Percentiles rank a stretch among this genome's conserved stretches.
Conservation (phyloP, 1,139 yeast species). For the Nakaseomyces delphensis region DNA sequence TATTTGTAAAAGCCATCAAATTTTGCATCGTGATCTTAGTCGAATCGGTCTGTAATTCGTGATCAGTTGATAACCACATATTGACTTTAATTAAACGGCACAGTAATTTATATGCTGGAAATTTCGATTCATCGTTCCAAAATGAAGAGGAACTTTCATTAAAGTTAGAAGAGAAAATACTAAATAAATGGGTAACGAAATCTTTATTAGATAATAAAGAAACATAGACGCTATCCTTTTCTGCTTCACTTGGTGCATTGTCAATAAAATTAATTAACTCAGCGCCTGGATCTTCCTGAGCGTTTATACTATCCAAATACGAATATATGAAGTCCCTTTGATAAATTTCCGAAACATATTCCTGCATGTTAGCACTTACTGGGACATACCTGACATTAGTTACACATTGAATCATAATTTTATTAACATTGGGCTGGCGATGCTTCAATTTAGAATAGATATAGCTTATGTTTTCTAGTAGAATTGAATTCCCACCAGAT, state of each 20-base stretch:
- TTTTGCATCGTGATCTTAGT: constrained; percentile 41
- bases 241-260: constrained; percentile 19
- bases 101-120: constrained; percentile 1
- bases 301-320: constrained; percentile 3
- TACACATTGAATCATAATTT: background rate
- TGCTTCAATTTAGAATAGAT: constrained; percentile 3
- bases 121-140: background rate
- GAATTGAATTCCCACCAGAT: background rate
- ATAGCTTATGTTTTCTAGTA: constrained; percentile 2
- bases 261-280: constrained; percentile 17
- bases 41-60: constrained; percentile 42
- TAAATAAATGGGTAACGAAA: constrained; percentile 21
- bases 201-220: constrained; percentile 14
- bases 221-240: constrained; percentile 21
- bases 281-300: background rate
- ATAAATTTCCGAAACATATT: constrained; percentile 2
- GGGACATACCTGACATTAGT: constrained; percentile 1
- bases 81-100: constrained; percentile 46
- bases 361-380: background rate
- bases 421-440: background rate
- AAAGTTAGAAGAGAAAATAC: constrained; percentile 16
- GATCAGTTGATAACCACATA: constrained; percentile 61
- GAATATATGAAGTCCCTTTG: constrained; percentile 1
- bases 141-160: background rate
- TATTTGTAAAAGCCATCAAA: constrained; percentile 40